Percentiles rank a stretch among this genome's conserved stretches.
Evolutionary conservation across 2,329 filamentous ascomycete genomes (phyloP).

Genomic region (Cladophialophora psammophila): DNA sequence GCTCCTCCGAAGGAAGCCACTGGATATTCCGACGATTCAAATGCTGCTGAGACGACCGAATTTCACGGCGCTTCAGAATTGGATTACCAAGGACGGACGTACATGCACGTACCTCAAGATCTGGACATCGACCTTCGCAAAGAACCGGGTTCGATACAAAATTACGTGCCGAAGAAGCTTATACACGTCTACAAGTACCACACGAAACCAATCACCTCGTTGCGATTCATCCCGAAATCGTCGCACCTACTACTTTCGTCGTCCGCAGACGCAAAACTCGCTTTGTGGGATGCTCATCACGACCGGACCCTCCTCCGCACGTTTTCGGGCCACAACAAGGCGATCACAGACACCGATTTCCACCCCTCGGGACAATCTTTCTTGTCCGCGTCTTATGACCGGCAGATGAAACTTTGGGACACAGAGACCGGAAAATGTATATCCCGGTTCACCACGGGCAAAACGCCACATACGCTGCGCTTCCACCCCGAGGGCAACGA

Average conservation of each 20-base stretch:
- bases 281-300: conserved; percentile 95
- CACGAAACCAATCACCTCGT: conserved; percentile 81
- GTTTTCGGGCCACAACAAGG: conserved; percentile 90
- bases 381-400: conserved; percentile 89
- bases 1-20: conserved; percentile 60
- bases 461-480: conserved; percentile 91
- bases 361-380: conserved; percentile 83
- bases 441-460: conserved; percentile 88
- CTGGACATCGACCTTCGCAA: conserved; percentile 84
- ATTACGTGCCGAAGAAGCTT: conserved; percentile 93
- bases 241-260: conserved; percentile 89
- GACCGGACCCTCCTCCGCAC: conserved; percentile 85
- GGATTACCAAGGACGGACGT: conserved; percentile 95
- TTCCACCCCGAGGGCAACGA: conserved; percentile 92
- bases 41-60: conserved; percentile 78
- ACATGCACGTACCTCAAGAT: conserved; percentile 96
- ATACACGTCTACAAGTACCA: conserved; percentile 89
- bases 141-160: conserved; percentile 79
- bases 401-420: conserved; percentile 97
- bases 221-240: conserved; percentile 87
- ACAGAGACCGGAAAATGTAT: conserved; percentile 92
- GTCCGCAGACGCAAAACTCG: conserved; percentile 88
- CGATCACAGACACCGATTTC: conserved; percentile 89
- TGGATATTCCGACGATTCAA: conserved; percentile 61
- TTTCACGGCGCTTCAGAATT: conserved; percentile 85